Conservation (phyloP, 805 yeast species). For the Diddensiella transvaalensis region DNA sequence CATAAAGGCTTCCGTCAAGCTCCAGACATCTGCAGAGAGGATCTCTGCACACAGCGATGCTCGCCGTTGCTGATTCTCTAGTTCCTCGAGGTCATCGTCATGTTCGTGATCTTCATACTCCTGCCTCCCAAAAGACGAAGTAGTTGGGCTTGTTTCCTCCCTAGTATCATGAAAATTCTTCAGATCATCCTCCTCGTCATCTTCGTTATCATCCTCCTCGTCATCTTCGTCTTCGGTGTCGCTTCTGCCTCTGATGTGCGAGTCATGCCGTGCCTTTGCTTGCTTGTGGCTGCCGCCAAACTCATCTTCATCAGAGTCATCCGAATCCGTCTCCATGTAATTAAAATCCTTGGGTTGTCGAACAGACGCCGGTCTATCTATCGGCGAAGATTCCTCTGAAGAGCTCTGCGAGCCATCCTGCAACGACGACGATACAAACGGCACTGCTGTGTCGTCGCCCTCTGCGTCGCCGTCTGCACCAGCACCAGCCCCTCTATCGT, state of each 20-base stretch:
- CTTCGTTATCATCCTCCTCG: conserved; percentile 25
- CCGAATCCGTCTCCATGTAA: conserved; percentile 22
- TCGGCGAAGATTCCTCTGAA: conserved; percentile 1
- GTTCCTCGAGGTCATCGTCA: conserved; percentile 25
- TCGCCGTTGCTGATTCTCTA: conserved; percentile 33
- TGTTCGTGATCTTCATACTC: conserved; percentile 22
- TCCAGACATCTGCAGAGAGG: conserved; percentile 89
- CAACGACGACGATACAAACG: neutral
- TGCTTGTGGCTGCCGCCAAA: neutral
- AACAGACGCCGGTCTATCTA: neutral
- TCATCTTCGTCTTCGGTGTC: conserved; percentile 22
- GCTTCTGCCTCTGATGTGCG: conserved; percentile 12
- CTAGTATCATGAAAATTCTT: conserved; percentile 30
- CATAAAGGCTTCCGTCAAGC: conserved; percentile 84
- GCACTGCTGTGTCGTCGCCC: neutral
- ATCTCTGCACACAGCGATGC: conserved; percentile 82
- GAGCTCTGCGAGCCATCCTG: neutral
- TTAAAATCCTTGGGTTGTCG: conserved; percentile 4
- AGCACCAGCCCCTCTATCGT: conserved; percentile 3
- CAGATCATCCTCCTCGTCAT: conserved; percentile 21
- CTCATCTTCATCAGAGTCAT: conserved; percentile 14
- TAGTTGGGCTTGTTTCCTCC: conserved; percentile 25
- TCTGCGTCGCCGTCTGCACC: conserved; percentile 4
- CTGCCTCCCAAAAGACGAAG: conserved; percentile 19
- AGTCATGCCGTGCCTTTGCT: conserved; percentile 4